phyloP scores from a whole-genome alignment of 2,329 filamentous ascomycete genomes.

The Tolypocladium sp. region DNA sequence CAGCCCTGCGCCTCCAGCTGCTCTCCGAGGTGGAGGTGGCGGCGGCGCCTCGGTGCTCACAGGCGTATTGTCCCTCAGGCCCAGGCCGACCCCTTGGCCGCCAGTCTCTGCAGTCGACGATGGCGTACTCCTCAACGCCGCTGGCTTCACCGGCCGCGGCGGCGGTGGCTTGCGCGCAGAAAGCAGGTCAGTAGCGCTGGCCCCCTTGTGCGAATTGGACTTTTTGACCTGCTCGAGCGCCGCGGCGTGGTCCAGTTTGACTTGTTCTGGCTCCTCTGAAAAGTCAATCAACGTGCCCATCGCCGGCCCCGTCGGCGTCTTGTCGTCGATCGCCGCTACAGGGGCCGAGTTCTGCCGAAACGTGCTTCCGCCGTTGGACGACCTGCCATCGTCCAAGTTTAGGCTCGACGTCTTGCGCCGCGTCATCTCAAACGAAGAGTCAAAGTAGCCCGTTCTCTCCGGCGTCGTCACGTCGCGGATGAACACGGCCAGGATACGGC shows the following conservation, averaged over 20 bases:
- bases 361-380: constrained; percentile 2
- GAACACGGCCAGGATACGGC: constrained; percentile 76
- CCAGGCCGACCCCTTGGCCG: background rate
- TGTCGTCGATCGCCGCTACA: constrained; percentile 8
- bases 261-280: constrained; percentile 39
- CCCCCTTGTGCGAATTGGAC: constrained; percentile 7
- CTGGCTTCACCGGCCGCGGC: constrained; percentile 49
- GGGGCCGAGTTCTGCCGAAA: constrained; percentile 18
- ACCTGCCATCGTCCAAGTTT: constrained; percentile 14
- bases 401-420: constrained; percentile 16
- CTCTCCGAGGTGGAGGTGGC: constrained; percentile 26
- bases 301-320: constrained; percentile 23
- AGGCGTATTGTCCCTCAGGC: background rate
- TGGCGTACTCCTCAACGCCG: constrained; percentile 38
- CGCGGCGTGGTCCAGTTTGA: constrained; percentile 22
- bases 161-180: constrained; percentile 31
- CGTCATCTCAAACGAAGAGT: constrained; percentile 37
- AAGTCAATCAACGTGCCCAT: constrained; percentile 55
- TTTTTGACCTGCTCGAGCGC: constrained; percentile 19
- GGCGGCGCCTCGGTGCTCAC: constrained; percentile 12
- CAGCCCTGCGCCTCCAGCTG: constrained; percentile 11
- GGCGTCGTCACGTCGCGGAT: constrained; percentile 92
- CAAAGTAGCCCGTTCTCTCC: constrained; percentile 65
- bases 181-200: constrained; percentile 20
- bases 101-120: constrained; percentile 16